A percentile compares a stretch with the other conserved stretches of the same genome.
Evolutionary conservation across 495 filamentous ascomycete genomes (phyloP).

Genomic region (Penicillium parvum): DNA sequence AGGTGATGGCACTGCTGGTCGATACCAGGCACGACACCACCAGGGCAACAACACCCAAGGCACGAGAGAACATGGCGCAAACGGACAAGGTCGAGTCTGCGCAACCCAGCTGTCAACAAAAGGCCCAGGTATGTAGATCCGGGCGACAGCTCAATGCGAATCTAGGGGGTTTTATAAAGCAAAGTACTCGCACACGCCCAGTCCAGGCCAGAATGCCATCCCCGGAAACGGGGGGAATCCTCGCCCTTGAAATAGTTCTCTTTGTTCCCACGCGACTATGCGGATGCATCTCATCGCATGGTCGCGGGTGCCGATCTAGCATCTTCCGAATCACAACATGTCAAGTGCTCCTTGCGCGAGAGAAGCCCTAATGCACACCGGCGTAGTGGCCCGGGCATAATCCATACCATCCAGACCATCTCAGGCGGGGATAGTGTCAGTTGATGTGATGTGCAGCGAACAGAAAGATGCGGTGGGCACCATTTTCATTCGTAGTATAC

Average conservation of each 20-base stretch:
- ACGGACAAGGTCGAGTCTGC: background rate
- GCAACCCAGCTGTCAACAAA: no score
- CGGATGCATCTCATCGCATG: conserved; percentile 10
- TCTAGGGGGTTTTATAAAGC: conserved; percentile 6
- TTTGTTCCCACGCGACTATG: conserved; percentile 1
- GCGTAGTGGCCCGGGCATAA: background rate
- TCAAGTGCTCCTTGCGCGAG: conserved; percentile 16
- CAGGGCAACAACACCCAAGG: conserved; percentile 4
- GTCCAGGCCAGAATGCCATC: conserved; percentile 12
- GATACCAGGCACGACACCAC: conserved; percentile 8
- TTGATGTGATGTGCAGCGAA: no score
- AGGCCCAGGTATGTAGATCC: conserved; percentile 5
- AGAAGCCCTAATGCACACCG: conserved; percentile 9
- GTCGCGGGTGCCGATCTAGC: background rate
- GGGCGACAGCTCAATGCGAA: background rate
- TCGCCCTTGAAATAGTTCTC: conserved; percentile 12
- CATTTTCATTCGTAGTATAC: no score
- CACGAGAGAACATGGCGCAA: conserved; percentile 11
- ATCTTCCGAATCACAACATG: conserved; percentile 20
- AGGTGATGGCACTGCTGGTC: conserved; percentile 16
- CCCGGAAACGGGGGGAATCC: conserved; percentile 3
- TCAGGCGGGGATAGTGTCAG: conserved; percentile 1
- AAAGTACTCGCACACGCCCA: background rate
- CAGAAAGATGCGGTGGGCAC: no score
- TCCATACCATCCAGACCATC: no score